Conservation (phyloP, 1,284 basidiomycete species). For the Cutaneotrichosporon daszewskae region DNA sequence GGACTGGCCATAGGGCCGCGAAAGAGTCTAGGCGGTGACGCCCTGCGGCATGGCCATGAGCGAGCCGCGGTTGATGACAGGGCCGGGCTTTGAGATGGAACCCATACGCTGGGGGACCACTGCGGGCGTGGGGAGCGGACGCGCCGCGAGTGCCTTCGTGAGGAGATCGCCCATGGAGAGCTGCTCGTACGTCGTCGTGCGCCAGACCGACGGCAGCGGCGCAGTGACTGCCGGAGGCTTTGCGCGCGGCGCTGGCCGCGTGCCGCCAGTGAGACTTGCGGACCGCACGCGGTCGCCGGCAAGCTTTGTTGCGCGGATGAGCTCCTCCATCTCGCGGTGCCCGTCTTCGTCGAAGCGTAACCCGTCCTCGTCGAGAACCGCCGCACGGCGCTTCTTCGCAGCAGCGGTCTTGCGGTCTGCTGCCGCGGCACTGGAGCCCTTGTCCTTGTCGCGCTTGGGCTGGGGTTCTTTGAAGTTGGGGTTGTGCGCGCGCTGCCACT, state of each 20-base stretch:
- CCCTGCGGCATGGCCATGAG: not conserved
- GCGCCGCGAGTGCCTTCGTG: slow-evolving; percentile 35
- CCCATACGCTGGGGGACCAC: slow-evolving; percentile 2
- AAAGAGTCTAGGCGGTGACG: slow-evolving; percentile 11
- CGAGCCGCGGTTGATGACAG: slow-evolving; percentile 5
- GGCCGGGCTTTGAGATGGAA: slow-evolving; percentile 9
- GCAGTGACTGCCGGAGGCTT: slow-evolving; percentile 1
- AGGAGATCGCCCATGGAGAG: slow-evolving; percentile 32
- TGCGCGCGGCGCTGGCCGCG: not conserved
- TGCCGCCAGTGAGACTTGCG: not conserved
- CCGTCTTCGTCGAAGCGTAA: slow-evolving; percentile 69
- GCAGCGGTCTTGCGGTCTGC: slow-evolving; percentile 46
- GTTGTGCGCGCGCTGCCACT: slow-evolving; percentile 89
- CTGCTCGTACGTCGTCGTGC: slow-evolving; percentile 27
- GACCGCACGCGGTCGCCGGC: slow-evolving; percentile 51
- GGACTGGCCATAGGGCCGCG: too few relatives aligned
- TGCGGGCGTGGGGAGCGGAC: slow-evolving; percentile 12
- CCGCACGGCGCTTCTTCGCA: slow-evolving; percentile 48
- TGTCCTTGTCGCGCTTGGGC: slow-evolving; percentile 49
- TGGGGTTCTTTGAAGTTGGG: slow-evolving; percentile 91
- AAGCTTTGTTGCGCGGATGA: slow-evolving; percentile 55
- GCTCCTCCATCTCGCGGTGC: slow-evolving; percentile 61
- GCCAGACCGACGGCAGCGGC: slow-evolving; percentile 18
- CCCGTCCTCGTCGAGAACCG: slow-evolving; percentile 46
- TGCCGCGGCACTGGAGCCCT: slow-evolving; percentile 11